Evolutionary conservation across 768 basidiomycete genomes (phyloP), one percentile per base, ranked within the genome.

Genomic region (Calocybe gangraenosa): DNA sequence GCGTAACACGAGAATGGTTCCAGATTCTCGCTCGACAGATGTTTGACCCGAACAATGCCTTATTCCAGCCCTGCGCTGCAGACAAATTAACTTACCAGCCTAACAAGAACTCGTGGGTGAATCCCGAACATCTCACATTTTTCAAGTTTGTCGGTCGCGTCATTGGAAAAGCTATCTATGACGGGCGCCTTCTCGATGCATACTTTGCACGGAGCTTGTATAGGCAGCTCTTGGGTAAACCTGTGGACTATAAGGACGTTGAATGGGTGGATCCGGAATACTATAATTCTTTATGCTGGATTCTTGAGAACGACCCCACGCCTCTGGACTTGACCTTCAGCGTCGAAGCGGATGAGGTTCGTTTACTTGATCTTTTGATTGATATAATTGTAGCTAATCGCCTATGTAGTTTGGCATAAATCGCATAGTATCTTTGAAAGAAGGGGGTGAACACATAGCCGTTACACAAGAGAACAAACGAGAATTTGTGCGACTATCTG

Each of bases 211-310:
- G 94, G 54, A 95, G 95, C 55, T 67, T 98, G 64, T 98, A 99
- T 71, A 81, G 95, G 49, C 96, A 98, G 62, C 74, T 99, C 20
- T 75, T 99, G 21, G 91, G 88, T 35, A 92, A 94, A 60, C 92
- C 82, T 7, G 93, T 98, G 47, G 94, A 98, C 63, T 92, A 97
- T 65, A 78, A 82, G 50, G 95, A 98, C 61, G 88, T 98, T 17
- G 94, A 98, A 66, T 95, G 91, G 84, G 88, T 97, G 33, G 94
- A 98, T 66, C 94, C 94, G 0, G 92, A 95, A 65, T 98, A 98
- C 64, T 97, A 97, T 73, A 97, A 95, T 54, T 95, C 92, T 0
- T 72, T 99, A 9, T 89, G 89, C 58, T 99, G 96, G 96, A 98
- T 99, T 64, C 67, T 97, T 51, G 94, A 98, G 59, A 98, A 99